Conservation (phyloP, 495 filamentous ascomycete genomes). For the Hyaloscypha finlandica region DNA sequence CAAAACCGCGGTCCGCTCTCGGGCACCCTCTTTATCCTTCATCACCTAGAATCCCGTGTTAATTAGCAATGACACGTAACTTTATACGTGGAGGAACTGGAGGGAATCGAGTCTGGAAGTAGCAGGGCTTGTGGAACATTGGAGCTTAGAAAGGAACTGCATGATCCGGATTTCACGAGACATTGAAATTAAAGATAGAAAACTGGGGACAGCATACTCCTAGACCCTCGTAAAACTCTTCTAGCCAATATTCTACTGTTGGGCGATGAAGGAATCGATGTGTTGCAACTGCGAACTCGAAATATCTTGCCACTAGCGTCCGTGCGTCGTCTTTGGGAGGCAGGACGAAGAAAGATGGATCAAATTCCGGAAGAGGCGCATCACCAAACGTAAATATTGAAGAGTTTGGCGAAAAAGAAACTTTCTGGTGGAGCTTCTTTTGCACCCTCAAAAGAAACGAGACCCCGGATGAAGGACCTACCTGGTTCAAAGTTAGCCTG, state of each 20-base stretch:
- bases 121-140: too few relatives aligned
- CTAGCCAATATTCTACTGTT: slow-evolving; percentile 38
- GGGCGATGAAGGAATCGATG: slow-evolving; percentile 42
- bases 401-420: slow-evolving; percentile 17
- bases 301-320: slow-evolving; percentile 37
- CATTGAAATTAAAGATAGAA: too few relatives aligned
- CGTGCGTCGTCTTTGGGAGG: slow-evolving; percentile 26
- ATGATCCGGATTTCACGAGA: too few relatives aligned
- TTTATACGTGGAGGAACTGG: too few relatives aligned
- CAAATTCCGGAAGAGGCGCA: slow-evolving; percentile 30
- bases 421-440: background rate
- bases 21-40: slow-evolving; percentile 12
- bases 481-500: too few relatives aligned
- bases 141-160: too few relatives aligned
- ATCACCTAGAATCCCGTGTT: too few relatives aligned
- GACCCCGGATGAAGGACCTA: too few relatives aligned
- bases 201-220: background rate
- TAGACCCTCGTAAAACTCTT: slow-evolving; percentile 32
- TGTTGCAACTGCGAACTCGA: slow-evolving; percentile 39
- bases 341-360: slow-evolving; percentile 34
- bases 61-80: too few relatives aligned
- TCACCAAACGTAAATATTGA: slow-evolving; percentile 38
- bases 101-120: too few relatives aligned
- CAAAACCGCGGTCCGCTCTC: slow-evolving; percentile 31
- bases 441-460: background rate